Percentiles rank a stretch among this genome's conserved stretches.
phyloP scores from a whole-genome alignment of 345 rosid genomes.

The Mercurialis annua region DNA sequence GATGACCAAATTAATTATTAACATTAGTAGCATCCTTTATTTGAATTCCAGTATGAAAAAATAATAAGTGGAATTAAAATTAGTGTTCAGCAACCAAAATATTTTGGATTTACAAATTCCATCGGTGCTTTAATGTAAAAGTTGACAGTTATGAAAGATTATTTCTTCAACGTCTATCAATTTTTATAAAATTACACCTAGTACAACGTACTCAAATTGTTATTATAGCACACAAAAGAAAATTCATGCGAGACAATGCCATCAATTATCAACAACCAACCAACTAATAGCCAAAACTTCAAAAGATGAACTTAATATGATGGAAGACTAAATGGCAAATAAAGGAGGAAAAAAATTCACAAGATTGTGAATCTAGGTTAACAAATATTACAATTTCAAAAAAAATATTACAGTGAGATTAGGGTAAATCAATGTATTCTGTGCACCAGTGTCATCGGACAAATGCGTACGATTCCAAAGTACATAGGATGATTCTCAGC shows the following conservation, averaged over 20 bases:
- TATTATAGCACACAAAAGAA: background rate
- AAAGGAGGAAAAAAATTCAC: background rate
- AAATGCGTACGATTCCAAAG: slow-evolving; percentile 17
- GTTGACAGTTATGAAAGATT: too few species aligned
- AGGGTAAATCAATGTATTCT: slow-evolving; percentile 12
- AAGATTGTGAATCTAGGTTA: slow-evolving; percentile 8
- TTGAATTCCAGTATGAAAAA: too few species aligned
- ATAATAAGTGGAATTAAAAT: too few species aligned
- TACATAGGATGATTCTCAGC: slow-evolving; percentile 13
- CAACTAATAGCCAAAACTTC: background rate
- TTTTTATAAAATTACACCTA: background rate
- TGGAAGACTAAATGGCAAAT: background rate
- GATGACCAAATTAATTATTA: background rate
- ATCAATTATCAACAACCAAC: background rate
- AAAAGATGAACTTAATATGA: background rate
- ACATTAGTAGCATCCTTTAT: background rate
- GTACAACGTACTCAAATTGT: background rate
- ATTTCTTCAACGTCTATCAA: too few species aligned
- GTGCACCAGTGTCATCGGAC: slow-evolving; percentile 12
- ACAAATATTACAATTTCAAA: slow-evolving; percentile 12
- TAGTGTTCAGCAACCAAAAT: too few species aligned
- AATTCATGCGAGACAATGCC: background rate
- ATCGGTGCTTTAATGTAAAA: too few species aligned
- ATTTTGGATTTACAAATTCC: too few species aligned
- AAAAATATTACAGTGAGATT: slow-evolving; percentile 26